Conservation (phyloP, 2,329 filamentous ascomycete species). For the Fusarium sp. region DNA sequence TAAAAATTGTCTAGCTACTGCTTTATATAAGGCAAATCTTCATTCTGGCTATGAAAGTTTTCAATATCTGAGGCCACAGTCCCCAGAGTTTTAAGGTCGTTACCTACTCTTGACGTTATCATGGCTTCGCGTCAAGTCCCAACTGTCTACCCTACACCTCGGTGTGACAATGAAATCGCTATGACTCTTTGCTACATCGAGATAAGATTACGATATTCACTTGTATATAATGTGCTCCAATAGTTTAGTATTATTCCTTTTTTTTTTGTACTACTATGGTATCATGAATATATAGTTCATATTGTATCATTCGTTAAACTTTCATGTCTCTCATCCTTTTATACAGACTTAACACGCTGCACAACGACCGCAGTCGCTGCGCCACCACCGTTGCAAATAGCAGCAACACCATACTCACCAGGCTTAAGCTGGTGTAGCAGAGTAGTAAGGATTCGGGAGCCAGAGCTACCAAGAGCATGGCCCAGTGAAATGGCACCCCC, state of each 20-base stretch:
- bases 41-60: no score
- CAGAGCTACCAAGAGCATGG: slow-evolving; percentile 93
- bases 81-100: no score
- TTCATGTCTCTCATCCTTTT: slow-evolving; percentile 30
- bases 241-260: neutral
- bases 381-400: slow-evolving; percentile 97
- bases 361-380: slow-evolving; percentile 93
- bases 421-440: slow-evolving; percentile 91
- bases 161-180: neutral
- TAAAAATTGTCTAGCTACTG: no score
- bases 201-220: neutral
- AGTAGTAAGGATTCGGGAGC: slow-evolving; percentile 90
- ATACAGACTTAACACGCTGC: slow-evolving; percentile 79
- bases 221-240: rapidly evolving
- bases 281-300: neutral
- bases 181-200: neutral
- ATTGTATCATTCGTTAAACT: neutral
- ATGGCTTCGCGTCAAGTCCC: no score
- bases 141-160: neutral
- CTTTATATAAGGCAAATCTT: no score
- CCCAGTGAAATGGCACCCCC: slow-evolving; percentile 94
- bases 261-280: slow-evolving; percentile 5
- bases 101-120: no score
- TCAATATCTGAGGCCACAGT: no score
- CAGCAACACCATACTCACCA: slow-evolving; percentile 94